Evolutionary conservation across 1,284 basidiomycete species (phyloP), one percentile per base, ranked within the genome.

Genomic region (Sporisorium iseilematis-ciliati): DNA sequence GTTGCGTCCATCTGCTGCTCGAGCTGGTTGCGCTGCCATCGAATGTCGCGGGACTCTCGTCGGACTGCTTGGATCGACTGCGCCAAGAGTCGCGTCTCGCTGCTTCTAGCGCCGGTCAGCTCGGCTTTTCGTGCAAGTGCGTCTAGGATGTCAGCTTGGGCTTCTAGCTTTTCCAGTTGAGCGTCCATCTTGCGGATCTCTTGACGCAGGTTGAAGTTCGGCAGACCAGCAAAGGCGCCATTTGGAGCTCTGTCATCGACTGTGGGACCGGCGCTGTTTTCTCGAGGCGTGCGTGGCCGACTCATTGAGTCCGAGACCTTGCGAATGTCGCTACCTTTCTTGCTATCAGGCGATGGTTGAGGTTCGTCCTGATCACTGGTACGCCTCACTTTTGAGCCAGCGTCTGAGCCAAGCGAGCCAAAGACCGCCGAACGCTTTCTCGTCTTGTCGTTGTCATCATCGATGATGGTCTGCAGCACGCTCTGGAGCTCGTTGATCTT

Each of bases 61-160:
- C 88, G 90, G 84, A 97, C 90, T 0, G 93, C 90, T 10, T 91
- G 89, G 78, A 92, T 92, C 0, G 93, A 95, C 75, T 90, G 92
- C 53, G 88, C 89, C 50, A 98, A 89, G 21, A 98, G 88, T 59
- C 89, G 90, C 25, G 95, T 88, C 86, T 98, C 95, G 77, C 92
- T 90, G 2, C 89, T 90, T 80, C 94, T 93, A 0, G 80, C 66
- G 0, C 95, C 96, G 0, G 93, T 94, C 45, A 98, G 87, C 82
- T 98, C 96, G 0, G 96, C 96, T 85, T 96, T 95, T 74, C 92
- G 91, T 77, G 97, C 92, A 33, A 98, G 87, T 0, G 91, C 92
- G 67, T 92, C 91, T 14, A 99, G 88, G 86, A 95, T 92, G 20
- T 89, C 87, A 57, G 93, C 91, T 79, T 98, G 96, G 2, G 90